Conservation (phyloP, 1,284 basidiomycete genomes). For the Phlebopus sp. region DNA sequence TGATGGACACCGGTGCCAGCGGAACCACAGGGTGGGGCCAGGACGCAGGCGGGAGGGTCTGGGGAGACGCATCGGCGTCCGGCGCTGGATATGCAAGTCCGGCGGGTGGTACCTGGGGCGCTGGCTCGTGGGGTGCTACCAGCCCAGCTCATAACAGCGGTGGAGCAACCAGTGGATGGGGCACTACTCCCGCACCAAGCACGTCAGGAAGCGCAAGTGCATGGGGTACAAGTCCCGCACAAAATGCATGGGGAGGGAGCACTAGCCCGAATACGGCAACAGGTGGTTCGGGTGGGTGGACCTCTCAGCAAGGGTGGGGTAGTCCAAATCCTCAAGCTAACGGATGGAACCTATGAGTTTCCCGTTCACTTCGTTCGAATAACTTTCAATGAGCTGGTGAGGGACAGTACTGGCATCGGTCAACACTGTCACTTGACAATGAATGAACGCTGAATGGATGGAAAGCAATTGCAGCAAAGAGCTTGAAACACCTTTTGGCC, state of each 20-base stretch:
- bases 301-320: conserved; percentile 37
- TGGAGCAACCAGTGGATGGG: conserved; percentile 22
- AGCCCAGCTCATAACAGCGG: conserved; percentile 31
- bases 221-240: conserved; percentile 40
- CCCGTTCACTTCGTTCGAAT: not conserved
- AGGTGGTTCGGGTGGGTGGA: conserved; percentile 28
- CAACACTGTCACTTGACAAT: too few species aligned
- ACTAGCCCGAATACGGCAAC: conserved; percentile 33
- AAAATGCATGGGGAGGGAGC: conserved; percentile 27
- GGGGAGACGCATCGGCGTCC: conserved; percentile 23
- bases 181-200: conserved; percentile 25
- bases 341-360: conserved; percentile 51
- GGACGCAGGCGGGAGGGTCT: conserved; percentile 8
- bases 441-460: too few species aligned
- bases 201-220: conserved; percentile 26
- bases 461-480: too few species aligned
- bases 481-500: too few species aligned
- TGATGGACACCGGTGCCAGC: conserved; percentile 33
- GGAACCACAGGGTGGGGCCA: conserved; percentile 29
- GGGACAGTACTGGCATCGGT: too few species aligned
- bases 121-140: conserved; percentile 24
- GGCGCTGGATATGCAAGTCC: conserved; percentile 35
- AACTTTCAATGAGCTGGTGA: not conserved
- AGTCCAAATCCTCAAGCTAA: conserved; percentile 46
- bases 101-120: conserved; percentile 36